Base-by-base conservation (phyloP, 1,284 basidiomycete species). In the Cutaneotrichosporon dermatis region DNA sequence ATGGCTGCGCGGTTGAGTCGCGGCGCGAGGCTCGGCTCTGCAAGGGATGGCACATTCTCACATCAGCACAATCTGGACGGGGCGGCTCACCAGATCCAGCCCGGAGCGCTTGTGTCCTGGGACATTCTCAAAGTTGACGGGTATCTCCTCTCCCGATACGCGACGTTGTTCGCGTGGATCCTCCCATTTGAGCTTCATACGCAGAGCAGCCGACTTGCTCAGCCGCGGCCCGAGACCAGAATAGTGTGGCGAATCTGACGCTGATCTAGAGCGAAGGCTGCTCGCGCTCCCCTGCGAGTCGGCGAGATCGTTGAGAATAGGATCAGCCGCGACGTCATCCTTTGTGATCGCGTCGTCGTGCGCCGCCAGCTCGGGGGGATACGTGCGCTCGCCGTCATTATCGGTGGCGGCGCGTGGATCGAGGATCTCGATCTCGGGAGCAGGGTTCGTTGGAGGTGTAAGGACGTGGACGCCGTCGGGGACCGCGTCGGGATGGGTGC, bases 121-220 rank as follows among this genome's bases (percentile, higher is more conserved):
- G 1, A 64, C 59, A 49, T 63, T 63, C 44, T 52, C 62, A 60
- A 65, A 67, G 25, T 45, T 61, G 43, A 61, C 59, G 2, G 54
- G 57, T 4, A 50, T 40, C 16, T 57, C 59, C 15, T 57, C 59
- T 37, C 57, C 59, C 5, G 52, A 34, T 15, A 44, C 59, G 4
- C 59, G 51, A 12, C 62, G 57, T 1, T 34, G 46, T 25, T 64
- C 63, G 12, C 63, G 52, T 6, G 63, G 63, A 35, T 63, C 69
- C 25, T 69, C 65, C 73, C 73, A 73, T 13, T 66, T 57, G n/a
- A 74, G 50, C 3, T 70, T 71, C 49, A 64, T 63, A 35, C 73
- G 58, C 15, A 73, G 55, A 4, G 69, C 71, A 0, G 73, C 67
- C 4, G 66, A 57, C 50, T 73, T 74, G 16, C 65, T 73, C 59